A percentile compares a stretch with the other conserved stretches of the same genome.
Evolutionary conservation across 2,329 filamentous ascomycete species (phyloP).

Genomic region (Periconia sp.): DNA sequence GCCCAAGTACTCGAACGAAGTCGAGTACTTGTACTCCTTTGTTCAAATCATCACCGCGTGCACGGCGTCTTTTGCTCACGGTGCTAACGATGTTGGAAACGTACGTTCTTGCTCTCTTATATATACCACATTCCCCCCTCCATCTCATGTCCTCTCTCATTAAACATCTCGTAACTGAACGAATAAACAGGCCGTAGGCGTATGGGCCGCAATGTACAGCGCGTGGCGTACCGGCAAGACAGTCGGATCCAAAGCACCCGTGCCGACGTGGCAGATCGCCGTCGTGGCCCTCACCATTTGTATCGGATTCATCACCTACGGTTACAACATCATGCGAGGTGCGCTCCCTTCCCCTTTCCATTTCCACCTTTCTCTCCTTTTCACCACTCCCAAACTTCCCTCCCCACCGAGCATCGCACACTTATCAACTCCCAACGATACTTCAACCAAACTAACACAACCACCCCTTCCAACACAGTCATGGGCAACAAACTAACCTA

Average conservation of each 20-base stretch:
- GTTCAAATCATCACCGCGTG: slow-evolving; percentile 54
- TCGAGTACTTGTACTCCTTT: slow-evolving; percentile 48
- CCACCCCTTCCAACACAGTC: slow-evolving; percentile 61
- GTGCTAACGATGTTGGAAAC: slow-evolving; percentile 65
- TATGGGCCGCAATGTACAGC: slow-evolving; percentile 41
- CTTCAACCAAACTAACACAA: too few relatives aligned
- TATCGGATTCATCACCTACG: slow-evolving; percentile 69
- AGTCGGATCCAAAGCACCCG: slow-evolving; percentile 62
- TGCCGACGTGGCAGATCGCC: slow-evolving; percentile 76
- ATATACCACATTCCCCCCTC: too few relatives aligned
- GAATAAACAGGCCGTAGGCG: slow-evolving; percentile 36
- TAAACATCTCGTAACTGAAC: too few relatives aligned
- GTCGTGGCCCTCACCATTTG: slow-evolving; percentile 67
- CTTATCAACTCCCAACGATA: too few relatives aligned
- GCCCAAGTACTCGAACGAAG: slow-evolving; percentile 41
- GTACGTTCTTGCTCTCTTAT: not conserved
- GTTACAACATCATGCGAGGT: slow-evolving; percentile 73
- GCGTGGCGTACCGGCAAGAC: slow-evolving; percentile 61
- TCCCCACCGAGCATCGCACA: too few relatives aligned
- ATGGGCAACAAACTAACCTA: slow-evolving; percentile 70
- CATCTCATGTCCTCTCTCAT: too few relatives aligned
- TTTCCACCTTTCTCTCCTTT: too few relatives aligned
- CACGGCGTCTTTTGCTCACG: slow-evolving; percentile 57
- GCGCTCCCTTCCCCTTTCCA: too few relatives aligned
- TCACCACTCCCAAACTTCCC: too few relatives aligned